phyloP scores from a whole-genome alignment of 768 basidiomycete genomes.

The Suillus tomentosus region DNA sequence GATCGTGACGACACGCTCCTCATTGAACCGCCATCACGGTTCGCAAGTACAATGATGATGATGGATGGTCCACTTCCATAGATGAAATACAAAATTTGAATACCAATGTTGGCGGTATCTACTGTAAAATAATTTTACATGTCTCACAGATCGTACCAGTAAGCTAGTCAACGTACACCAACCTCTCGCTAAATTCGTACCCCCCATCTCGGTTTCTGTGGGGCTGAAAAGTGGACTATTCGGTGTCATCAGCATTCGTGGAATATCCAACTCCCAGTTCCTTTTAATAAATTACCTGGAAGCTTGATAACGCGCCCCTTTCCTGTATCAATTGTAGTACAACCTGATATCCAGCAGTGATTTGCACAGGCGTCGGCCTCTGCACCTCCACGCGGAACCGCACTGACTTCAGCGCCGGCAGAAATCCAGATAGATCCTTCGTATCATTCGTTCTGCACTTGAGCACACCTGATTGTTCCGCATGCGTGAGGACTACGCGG shows the following conservation, averaged over 20 bases:
- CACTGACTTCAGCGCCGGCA: conserved; percentile 63
- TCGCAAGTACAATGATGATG: conserved; percentile 39
- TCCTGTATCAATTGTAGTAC: conserved; percentile 74
- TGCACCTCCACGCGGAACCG: conserved; percentile 85
- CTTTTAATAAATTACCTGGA: conserved; percentile 70
- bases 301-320: conserved; percentile 82
- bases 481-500: conserved; percentile 62
- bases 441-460: conserved; percentile 78
- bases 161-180: conserved; percentile 34
- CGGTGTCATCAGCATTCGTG: conserved; percentile 21
- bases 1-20: conserved; percentile 30
- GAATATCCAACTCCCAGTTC: conserved; percentile 68
- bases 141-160: conserved; percentile 20
- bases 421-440: conserved; percentile 53
- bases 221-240: conserved; percentile 31
- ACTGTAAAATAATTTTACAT: conserved; percentile 13
- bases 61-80: conserved; percentile 37
- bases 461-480: conserved; percentile 64
- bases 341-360: conserved; percentile 52
- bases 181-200: conserved; percentile 33
- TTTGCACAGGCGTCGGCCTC: conserved; percentile 40
- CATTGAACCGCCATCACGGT: conserved; percentile 33
- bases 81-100: conserved; percentile 8
- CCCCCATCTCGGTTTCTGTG: conserved; percentile 28
- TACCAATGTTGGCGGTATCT: conserved; percentile 5